phyloP scores from a whole-genome alignment of 2,329 filamentous ascomycete genomes.

The Chaetomium sp. region DNA sequence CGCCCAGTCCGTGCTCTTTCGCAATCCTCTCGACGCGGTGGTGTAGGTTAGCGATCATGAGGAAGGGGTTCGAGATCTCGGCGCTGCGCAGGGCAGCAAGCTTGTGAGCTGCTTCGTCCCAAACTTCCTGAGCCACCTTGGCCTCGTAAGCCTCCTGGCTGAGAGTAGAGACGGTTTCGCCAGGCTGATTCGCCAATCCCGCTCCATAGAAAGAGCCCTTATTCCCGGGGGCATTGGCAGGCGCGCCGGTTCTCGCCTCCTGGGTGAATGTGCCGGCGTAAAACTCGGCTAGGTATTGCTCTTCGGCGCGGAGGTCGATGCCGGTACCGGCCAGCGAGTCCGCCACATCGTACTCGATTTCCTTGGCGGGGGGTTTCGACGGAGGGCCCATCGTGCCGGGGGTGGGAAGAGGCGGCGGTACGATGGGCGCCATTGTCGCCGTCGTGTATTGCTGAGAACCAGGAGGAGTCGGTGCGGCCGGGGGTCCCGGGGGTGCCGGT shows the following conservation, averaged over 20 bases:
- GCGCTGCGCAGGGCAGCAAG: constrained; percentile 63
- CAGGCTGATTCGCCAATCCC: constrained; percentile 66
- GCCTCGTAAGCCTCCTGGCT: constrained; percentile 67
- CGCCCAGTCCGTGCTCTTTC: constrained; percentile 56
- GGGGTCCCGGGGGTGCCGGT: constrained; percentile 15
- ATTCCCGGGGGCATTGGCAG: constrained; percentile 56
- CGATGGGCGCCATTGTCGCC: constrained; percentile 35
- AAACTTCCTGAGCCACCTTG: constrained; percentile 58
- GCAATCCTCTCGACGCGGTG: constrained; percentile 61
- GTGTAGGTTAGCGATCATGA: constrained; percentile 64
- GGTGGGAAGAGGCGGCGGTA: constrained; percentile 26
- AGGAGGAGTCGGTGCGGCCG: constrained; percentile 21
- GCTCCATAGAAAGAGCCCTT: constrained; percentile 65
- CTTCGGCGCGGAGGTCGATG: constrained; percentile 84
- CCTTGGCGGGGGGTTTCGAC: constrained; percentile 64
- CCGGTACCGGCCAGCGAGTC: constrained; percentile 84
- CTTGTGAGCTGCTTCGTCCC: constrained; percentile 62
- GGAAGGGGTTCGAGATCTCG: constrained; percentile 73
- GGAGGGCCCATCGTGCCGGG: constrained; percentile 57
- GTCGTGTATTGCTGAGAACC: constrained; percentile 34
- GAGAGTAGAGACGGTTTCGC: constrained; percentile 48
- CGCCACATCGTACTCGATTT: constrained; percentile 71
- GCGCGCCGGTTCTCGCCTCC: constrained; percentile 57
- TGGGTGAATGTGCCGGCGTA: constrained; percentile 52
- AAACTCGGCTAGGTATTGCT: constrained; percentile 73